Evolutionary conservation across 31 red algal species (phyloP), one percentile per base, ranked within the genome.

Genomic region (Asparagopsis taxiformis): DNA sequence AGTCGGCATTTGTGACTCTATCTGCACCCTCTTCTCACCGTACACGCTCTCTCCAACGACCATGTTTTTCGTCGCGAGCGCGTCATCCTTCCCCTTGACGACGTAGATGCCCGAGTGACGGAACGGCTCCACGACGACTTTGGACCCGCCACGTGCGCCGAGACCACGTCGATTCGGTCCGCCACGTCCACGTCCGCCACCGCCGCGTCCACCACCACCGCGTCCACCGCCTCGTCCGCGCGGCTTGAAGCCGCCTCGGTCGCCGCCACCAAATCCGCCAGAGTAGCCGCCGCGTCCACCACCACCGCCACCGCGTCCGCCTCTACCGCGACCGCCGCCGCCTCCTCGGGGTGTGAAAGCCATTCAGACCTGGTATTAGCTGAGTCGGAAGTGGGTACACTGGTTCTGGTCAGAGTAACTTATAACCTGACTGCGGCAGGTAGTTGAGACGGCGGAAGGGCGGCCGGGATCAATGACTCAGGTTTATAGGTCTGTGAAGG

Each of bases 51-150:
- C 94, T 10, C 94, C 94, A 6, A 84, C 58, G 1, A 89, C 79
- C 68, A 93, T 67, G 44, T 98, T 98, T 34, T 79, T 67, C n/a
- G 94, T 98, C n/a, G 73, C 89, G 11, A 98, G 70, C 24, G 94
- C 83, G 54, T 98, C 94, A 50, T 98, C 90, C 65, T 98, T 98
- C n/a, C 95, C 95, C 33, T 80, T 84, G 5, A 82, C 90, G n/a
- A 94, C 68, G 55, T 86, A 98, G 65, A 98, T 89, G 16, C 90
- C 90, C 20, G 80, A 60, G 61, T 94, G 85, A 31, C 95, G 71
- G 62, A 89, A 84, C 23, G 84, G 90, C 55, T 98, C 95, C 0
- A 98, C 84, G 32, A 98, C 30, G 9, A 91, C 85, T 36, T 75
- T 90, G 0, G 78, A 68, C 31, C 95, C 95, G 21, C 95, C 95